Evolutionary conservation across 345 rosid species (phyloP).

Genomic region (Salix dunnii): DNA sequence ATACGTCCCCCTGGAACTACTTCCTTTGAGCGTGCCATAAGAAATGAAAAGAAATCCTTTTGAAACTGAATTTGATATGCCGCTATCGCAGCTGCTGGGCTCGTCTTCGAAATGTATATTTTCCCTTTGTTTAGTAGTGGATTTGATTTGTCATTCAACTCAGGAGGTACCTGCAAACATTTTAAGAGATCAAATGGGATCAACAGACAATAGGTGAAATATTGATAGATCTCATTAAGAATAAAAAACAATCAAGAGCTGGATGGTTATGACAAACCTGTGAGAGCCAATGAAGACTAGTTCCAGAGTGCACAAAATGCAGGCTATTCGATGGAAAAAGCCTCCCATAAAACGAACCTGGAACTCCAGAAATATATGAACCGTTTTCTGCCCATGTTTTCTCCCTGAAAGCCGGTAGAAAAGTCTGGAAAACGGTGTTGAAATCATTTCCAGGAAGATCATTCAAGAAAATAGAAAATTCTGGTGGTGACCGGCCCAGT

Average conservation of each 20-base stretch:
- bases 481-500: slow-evolving; percentile 20
- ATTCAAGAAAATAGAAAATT: slow-evolving; percentile 34
- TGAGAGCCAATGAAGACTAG: slow-evolving; percentile 52
- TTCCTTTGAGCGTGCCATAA: slow-evolving; percentile 31
- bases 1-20: slow-evolving; percentile 38
- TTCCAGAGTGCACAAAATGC: slow-evolving; percentile 42
- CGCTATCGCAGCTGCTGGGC: slow-evolving; percentile 24
- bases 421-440: slow-evolving; percentile 39
- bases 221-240: neutral
- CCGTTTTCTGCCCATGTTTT: slow-evolving; percentile 32
- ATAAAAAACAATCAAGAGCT: neutral
- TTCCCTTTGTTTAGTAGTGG: slow-evolving; percentile 37
- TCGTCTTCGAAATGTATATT: slow-evolving; percentile 40
- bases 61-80: slow-evolving; percentile 41
- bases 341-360: slow-evolving; percentile 46
- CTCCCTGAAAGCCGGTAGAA: slow-evolving; percentile 26
- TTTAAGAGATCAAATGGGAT: neutral
- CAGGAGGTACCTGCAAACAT: slow-evolving; percentile 35
- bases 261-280: slow-evolving; percentile 27
- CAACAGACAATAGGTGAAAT: neutral
- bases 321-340: slow-evolving; percentile 39
- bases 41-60: slow-evolving; percentile 41
- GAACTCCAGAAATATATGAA: slow-evolving; percentile 28
- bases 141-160: slow-evolving; percentile 18
- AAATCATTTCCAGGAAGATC: slow-evolving; percentile 43